phyloP scores from a whole-genome alignment of 495 filamentous ascomycete species.

The Aspergillus cavernicola region DNA sequence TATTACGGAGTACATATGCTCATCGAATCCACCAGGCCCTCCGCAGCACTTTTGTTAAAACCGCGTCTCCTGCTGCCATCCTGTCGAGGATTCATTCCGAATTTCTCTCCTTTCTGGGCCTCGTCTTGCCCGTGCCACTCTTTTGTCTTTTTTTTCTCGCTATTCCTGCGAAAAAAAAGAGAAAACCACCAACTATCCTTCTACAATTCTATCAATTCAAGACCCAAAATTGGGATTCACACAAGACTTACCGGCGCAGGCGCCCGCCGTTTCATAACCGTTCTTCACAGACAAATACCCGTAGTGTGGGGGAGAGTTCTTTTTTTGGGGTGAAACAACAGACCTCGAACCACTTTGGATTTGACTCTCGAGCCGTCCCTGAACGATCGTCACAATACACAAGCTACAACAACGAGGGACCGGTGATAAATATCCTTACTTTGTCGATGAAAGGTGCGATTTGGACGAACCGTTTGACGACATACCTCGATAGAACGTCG shows the following conservation, averaged over 20 bases:
- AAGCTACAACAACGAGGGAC: neutral
- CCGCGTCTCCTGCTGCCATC: neutral
- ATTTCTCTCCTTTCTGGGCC: neutral
- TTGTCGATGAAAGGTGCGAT: neutral
- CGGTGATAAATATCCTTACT: neutral
- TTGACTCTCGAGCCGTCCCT: neutral
- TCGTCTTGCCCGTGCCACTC: neutral
- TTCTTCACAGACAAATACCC: neutral
- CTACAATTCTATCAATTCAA: neutral
- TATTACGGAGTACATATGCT: neutral
- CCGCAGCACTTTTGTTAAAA: neutral
- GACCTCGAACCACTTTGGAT: neutral
- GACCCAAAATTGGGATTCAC: neutral
- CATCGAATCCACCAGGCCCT: neutral
- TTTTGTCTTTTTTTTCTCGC: neutral
- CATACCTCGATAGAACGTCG: neutral
- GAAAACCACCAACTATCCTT: neutral
- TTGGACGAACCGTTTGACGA: neutral
- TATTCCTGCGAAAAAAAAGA: too few species aligned
- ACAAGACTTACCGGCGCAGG: neutral
- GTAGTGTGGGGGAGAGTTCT: conserved; percentile 4
- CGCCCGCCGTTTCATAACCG: neutral
- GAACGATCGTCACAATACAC: neutral
- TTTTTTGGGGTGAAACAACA: conserved; percentile 6
- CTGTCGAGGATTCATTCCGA: neutral